Conservation (phyloP, 768 basidiomycete genomes). For the Hypholoma fasciculare region DNA sequence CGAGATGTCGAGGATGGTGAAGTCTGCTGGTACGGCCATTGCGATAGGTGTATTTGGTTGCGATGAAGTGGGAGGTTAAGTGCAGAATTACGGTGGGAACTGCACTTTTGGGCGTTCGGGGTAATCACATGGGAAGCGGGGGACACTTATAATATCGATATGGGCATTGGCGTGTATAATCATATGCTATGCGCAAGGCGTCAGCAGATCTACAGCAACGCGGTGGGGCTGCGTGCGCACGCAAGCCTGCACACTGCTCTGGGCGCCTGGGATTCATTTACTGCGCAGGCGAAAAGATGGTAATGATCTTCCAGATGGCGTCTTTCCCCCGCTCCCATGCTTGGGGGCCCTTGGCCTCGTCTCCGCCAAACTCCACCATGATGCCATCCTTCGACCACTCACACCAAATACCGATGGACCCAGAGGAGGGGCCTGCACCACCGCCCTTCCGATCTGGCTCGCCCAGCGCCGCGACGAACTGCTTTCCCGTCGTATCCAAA, state of each 20-base stretch:
- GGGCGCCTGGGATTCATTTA: neutral
- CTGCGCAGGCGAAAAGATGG: slow-evolving; percentile 45
- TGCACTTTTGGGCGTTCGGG: neutral
- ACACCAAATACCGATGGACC: slow-evolving; percentile 91
- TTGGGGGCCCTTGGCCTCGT: slow-evolving; percentile 73
- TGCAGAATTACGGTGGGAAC: neutral
- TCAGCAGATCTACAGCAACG: neutral
- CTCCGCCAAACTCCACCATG: slow-evolving; percentile 86
- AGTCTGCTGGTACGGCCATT: slow-evolving; percentile 69
- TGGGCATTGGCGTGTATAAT: neutral
- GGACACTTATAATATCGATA: neutral
- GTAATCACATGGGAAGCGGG: slow-evolving; percentile 17
- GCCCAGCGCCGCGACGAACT: slow-evolving; percentile 73
- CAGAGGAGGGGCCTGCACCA: slow-evolving; percentile 79
- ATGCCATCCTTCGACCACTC: slow-evolving; percentile 84
- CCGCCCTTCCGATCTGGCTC: slow-evolving; percentile 93
- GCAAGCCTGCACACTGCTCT: neutral
- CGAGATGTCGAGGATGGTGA: slow-evolving; percentile 59
- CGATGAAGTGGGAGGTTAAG: neutral
- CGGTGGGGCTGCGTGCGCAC: neutral
- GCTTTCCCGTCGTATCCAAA: slow-evolving; percentile 64
- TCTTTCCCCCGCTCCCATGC: slow-evolving; percentile 89
- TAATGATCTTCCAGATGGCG: slow-evolving; percentile 75
- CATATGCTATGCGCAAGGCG: neutral
- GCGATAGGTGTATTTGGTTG: slow-evolving; percentile 10